phyloP scores from a whole-genome alignment of 768 basidiomycete species.

The Galerina marginata region DNA sequence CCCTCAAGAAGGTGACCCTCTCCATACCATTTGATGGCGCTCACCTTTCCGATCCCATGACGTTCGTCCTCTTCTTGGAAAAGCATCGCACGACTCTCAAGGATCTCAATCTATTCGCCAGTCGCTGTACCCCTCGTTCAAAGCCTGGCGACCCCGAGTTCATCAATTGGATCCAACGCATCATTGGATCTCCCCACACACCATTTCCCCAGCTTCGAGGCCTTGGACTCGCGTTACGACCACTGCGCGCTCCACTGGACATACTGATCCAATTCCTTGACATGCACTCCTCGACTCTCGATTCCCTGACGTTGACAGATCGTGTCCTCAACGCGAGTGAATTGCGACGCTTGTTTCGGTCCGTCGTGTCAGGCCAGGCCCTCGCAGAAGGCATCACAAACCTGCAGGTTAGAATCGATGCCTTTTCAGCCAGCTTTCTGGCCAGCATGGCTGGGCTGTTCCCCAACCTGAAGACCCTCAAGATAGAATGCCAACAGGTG shows the following conservation, averaged over 20 bases:
- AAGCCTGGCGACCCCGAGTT: slow-evolving; percentile 29
- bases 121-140: slow-evolving; percentile 24
- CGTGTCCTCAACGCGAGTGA: slow-evolving; percentile 37
- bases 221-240: slow-evolving; percentile 43
- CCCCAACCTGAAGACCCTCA: slow-evolving; percentile 17
- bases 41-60: slow-evolving; percentile 40
- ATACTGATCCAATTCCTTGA: slow-evolving; percentile 36
- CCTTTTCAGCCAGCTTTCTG: slow-evolving; percentile 16
- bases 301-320: slow-evolving; percentile 43
- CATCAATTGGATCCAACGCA: slow-evolving; percentile 49
- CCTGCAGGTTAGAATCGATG: slow-evolving; percentile 17
- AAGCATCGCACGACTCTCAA: slow-evolving; percentile 40
- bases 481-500: slow-evolving; percentile 17
- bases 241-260: slow-evolving; percentile 38
- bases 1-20: slow-evolving; percentile 40
- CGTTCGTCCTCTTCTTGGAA: slow-evolving; percentile 40
- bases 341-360: slow-evolving; percentile 31
- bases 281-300: slow-evolving; percentile 32
- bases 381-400: slow-evolving; percentile 6
- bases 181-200: slow-evolving; percentile 31
- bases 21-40: slow-evolving; percentile 52
- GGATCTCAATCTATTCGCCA: slow-evolving; percentile 41
- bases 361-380: neutral
- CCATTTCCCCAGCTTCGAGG: slow-evolving; percentile 38
- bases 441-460: slow-evolving; percentile 11